phyloP scores from a whole-genome alignment of 805 yeast species.

The Cyberlindnera maclurae region DNA sequence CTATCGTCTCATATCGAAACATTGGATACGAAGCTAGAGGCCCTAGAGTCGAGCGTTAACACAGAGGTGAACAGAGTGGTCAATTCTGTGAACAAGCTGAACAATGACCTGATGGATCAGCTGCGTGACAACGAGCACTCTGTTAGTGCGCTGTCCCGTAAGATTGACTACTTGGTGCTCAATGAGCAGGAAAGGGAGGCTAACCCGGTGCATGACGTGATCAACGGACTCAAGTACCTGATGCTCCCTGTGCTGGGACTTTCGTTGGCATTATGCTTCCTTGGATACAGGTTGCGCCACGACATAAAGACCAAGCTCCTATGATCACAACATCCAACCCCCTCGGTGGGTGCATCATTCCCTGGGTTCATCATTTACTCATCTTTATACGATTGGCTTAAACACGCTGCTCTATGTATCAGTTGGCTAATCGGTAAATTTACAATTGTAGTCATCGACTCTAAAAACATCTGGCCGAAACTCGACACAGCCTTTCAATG shows the following conservation, averaged over 20 bases:
- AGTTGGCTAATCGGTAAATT: too few relatives aligned
- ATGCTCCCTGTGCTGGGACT: slow-evolving; percentile 21
- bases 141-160: slow-evolving; percentile 14
- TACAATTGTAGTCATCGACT: too few relatives aligned
- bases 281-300: slow-evolving; percentile 48
- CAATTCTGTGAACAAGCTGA: slow-evolving; percentile 13
- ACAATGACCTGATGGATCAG: slow-evolving; percentile 17
- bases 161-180: slow-evolving; percentile 15
- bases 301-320: slow-evolving; percentile 57
- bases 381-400: too few relatives aligned
- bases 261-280: slow-evolving; percentile 32
- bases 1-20: neutral
- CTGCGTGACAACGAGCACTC: slow-evolving; percentile 21
- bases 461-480: too few relatives aligned
- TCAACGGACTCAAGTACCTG: slow-evolving; percentile 21
- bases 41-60: slow-evolving; percentile 2
- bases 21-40: neutral
- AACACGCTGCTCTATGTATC: too few relatives aligned
- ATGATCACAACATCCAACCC: slow-evolving; percentile 17
- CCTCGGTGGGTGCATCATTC: too few relatives aligned
- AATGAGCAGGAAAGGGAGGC: slow-evolving; percentile 20
- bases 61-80: slow-evolving; percentile 5
- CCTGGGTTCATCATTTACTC: too few relatives aligned
- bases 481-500: too few relatives aligned
- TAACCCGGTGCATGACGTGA: slow-evolving; percentile 19